Evolutionary conservation across 345 rosid species (phyloP).

Genomic region (Passiflora organensis): DNA sequence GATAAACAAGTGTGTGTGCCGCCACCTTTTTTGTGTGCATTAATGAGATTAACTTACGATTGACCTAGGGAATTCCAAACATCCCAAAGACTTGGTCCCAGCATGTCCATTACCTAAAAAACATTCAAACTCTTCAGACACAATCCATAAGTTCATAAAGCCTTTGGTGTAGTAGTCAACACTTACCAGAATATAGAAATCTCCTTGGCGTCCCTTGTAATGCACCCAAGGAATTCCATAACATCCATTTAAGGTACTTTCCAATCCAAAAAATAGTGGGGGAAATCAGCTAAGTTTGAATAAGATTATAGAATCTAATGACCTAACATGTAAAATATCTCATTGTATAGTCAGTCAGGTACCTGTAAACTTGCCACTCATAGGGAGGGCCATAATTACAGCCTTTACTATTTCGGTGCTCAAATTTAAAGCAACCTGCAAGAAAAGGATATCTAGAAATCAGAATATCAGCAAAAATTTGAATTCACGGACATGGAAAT

Average conservation of each 20-base stretch:
- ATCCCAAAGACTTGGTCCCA: slow-evolving; percentile 97
- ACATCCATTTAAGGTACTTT: slow-evolving; percentile 38
- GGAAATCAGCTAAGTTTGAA: neutral
- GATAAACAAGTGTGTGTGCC: no score
- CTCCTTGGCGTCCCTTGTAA: slow-evolving; percentile 88
- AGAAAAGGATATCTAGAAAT: neutral
- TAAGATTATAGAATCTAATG: neutral
- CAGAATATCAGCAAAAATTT: neutral
- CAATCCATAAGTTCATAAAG: no score
- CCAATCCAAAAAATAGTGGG: neutral
- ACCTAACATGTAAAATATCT: no score
- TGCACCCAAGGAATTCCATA: slow-evolving; percentile 90
- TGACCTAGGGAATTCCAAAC: slow-evolving; percentile 50
- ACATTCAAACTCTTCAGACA: no score
- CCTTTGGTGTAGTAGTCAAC: neutral
- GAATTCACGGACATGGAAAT: neutral
- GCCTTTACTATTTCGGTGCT: slow-evolving; percentile 89
- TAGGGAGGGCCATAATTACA: slow-evolving; percentile 93
- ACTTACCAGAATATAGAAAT: slow-evolving; percentile 79
- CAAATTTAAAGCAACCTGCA: slow-evolving; percentile 88
- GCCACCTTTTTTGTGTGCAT: no score
- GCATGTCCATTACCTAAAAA: slow-evolving; percentile 90
- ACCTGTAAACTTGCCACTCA: slow-evolving; percentile 99
- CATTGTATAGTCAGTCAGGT: no score
- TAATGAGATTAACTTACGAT: neutral